Base-by-base conservation (phyloP, 108 stramenopile genomes). In the Epithemia pelagica region DNA sequence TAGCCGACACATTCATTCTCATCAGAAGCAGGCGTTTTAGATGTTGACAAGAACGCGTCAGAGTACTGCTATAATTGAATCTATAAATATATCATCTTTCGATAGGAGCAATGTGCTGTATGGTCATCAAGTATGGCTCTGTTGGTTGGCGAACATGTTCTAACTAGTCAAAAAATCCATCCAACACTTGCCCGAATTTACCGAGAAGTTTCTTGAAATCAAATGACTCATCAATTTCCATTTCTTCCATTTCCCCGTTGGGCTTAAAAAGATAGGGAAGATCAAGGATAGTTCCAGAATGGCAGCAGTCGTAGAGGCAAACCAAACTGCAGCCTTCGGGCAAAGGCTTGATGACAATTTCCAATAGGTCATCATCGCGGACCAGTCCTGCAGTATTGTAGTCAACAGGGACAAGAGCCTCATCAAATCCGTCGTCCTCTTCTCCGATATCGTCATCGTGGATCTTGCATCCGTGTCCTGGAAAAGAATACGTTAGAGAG, bases 381-480 rank as follows among this genome's bases (percentile, higher is more conserved):
- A 86, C 74, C 74, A 87, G 74, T 0, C 96, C 96, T 25, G 74
- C 59, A 0, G 65, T 59, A 29, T 66, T 20, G 66, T 81, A 90
- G 72, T 96, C 96, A 10, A 94, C 62, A 10, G 94, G 96, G 18
- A 90, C 73, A 30, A 96, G 32, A 20, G 94, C 89, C 67, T 95
- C 92, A 71, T 95, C 92, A 52, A 75, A 85, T 22, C 81, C 83
- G 77, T 83, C 88, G 28, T 64, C 64, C 62, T 32, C 27, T 8
- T 78, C 28, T 28, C 67, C 65, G 21, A 77, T 64, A n/a, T n/a
- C n/a, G 25, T 74, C 69, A 63, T 95, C 90, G 0, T 74, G 73
- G 19, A 86, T 74, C 32, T 87, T 86, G 1, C 77, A 77, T 0
- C 96, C 96, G 61, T 90, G 89, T 29, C 84, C 78, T 24, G 54